phyloP scores from a whole-genome alignment of 441 rosid species.

The Gossypium lobatum region DNA sequence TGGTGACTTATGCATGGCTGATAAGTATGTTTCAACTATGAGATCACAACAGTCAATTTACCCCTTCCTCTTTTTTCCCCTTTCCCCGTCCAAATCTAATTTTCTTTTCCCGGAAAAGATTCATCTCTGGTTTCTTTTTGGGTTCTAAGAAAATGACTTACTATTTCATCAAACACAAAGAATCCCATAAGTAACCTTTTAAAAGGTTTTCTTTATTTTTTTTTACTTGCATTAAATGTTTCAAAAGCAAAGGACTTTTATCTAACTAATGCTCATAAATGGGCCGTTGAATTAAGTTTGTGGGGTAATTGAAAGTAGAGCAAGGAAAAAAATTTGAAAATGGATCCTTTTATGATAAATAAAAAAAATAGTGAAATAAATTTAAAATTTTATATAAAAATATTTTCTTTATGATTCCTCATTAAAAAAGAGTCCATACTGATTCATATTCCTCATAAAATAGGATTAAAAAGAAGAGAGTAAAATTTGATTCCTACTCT shows the following conservation, averaged over 20 bases:
- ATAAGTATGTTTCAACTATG: background rate
- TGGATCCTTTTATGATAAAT: too few relatives aligned
- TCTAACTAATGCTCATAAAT: background rate
- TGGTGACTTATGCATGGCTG: background rate
- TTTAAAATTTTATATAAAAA: too few relatives aligned
- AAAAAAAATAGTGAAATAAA: too few relatives aligned
- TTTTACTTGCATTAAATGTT: background rate
- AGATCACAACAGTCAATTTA: conserved; percentile 1
- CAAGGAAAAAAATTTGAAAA: too few relatives aligned
- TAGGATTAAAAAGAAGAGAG: too few relatives aligned
- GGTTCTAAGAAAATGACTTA: background rate
- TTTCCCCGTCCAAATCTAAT: background rate
- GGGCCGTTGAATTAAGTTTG: conserved; percentile 14
- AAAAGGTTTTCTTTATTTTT: too few relatives aligned
- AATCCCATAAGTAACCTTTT: background rate
- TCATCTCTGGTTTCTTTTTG: background rate
- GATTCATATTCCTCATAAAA: too few relatives aligned
- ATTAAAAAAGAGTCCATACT: too few relatives aligned
- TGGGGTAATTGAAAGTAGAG: background rate
- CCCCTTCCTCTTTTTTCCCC: background rate
- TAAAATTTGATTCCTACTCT: too few relatives aligned
- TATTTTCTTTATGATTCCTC: too few relatives aligned
- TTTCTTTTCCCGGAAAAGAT: background rate
- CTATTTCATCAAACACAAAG: background rate
- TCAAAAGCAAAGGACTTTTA: background rate